phyloP scores from a whole-genome alignment of 164 flowering plant species.

The Chloranthus sessilifolius region DNA sequence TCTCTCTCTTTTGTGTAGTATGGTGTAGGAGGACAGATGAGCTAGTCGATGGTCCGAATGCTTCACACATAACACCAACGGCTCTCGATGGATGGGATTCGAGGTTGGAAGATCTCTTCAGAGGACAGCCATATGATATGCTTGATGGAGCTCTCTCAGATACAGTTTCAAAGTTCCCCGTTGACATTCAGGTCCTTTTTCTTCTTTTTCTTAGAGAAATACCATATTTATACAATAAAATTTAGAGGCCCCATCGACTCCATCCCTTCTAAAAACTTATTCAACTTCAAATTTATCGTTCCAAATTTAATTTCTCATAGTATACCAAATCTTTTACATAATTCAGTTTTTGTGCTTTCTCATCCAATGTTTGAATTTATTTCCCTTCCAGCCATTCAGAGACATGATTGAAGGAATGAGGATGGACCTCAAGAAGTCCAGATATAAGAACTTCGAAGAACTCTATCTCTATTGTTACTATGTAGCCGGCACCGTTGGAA shows the following conservation, averaged over 20 bases:
- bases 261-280: too few relatives aligned
- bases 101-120: constrained; percentile 68
- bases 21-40: constrained; percentile 99
- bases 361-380: constrained; percentile 1
- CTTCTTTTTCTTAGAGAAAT: background rate
- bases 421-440: constrained; percentile 74
- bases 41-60: constrained; percentile 95
- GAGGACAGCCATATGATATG: constrained; percentile 84
- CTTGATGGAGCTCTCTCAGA: constrained; percentile 86
- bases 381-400: constrained; percentile 70
- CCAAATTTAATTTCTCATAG: background rate
- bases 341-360: background rate
- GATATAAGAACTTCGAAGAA: constrained; percentile 87
- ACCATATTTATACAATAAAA: background rate
- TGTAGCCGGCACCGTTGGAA: constrained; percentile 91
- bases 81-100: constrained; percentile 88
- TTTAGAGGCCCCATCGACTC: background rate
- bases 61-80: constrained; percentile 85
- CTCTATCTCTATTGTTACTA: constrained; percentile 84
- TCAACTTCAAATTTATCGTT: background rate
- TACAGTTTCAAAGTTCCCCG: constrained; percentile 73
- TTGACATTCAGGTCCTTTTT: constrained; percentile 77
- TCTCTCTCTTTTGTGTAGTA: too few relatives aligned
- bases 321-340: background rate
- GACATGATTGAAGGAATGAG: constrained; percentile 98